phyloP scores from a whole-genome alignment of 2,329 filamentous ascomycete genomes.

The Graphilbum sp. region DNA sequence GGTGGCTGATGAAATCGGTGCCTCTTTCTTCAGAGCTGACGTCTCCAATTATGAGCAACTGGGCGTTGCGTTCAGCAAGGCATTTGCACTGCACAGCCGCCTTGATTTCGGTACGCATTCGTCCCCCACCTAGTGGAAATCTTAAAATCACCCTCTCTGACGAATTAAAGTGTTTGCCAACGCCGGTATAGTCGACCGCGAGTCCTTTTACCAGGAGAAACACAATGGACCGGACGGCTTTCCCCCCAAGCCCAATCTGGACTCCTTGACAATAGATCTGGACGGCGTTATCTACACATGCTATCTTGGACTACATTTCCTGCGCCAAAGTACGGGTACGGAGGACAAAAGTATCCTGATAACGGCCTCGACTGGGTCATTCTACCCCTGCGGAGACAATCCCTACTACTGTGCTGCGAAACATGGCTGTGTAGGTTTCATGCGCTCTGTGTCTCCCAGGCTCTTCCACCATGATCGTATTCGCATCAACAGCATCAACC shows the following conservation, averaged over 20 bases:
- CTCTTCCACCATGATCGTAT: slow-evolving; percentile 10
- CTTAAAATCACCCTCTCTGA: too few species aligned
- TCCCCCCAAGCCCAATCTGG: not conserved
- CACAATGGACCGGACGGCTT: not conserved
- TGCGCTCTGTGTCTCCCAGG: not conserved
- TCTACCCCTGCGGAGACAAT: not conserved
- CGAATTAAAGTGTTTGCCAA: not conserved
- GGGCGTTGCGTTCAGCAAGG: not conserved
- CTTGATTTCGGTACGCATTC: not conserved
- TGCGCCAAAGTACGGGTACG: not conserved
- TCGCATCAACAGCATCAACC: slow-evolving; percentile 1
- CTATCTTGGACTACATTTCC: not conserved
- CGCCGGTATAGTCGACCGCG: not conserved
- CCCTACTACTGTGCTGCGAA: not conserved
- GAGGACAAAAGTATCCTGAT: not conserved
- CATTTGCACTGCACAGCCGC: not conserved
- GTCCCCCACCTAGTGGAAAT: too few species aligned
- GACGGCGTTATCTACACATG: not conserved
- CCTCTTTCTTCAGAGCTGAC: not conserved
- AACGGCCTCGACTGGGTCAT: not conserved
- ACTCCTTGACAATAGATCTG: not conserved
- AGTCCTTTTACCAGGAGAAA: not conserved
- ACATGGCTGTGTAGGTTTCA: not conserved
- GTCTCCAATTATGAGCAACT: not conserved
- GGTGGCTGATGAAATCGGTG: not conserved